Conservation (phyloP, 441 rosid species). For the Adansonia grandidieri region DNA sequence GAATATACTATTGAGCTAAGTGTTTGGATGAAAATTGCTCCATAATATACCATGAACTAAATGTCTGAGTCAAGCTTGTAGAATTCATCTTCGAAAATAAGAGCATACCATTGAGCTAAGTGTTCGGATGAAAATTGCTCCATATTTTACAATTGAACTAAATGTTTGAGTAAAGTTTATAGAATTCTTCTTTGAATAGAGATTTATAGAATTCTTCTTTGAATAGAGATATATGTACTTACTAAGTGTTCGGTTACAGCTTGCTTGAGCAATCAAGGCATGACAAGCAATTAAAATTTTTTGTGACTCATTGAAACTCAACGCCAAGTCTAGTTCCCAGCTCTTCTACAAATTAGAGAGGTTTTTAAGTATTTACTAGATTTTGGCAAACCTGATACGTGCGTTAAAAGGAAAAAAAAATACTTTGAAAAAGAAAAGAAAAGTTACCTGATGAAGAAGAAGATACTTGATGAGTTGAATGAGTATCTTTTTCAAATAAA, state of each 20-base stretch:
- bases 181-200: background rate
- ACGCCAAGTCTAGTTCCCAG: conserved; percentile 2
- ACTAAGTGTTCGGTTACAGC: background rate
- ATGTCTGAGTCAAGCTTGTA: background rate
- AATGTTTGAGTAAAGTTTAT: background rate
- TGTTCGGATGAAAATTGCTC: background rate
- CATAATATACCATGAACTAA: background rate
- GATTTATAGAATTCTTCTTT: background rate
- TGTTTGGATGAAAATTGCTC: background rate
- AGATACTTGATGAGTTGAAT: background rate
- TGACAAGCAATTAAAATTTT: background rate
- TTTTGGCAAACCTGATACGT: background rate
- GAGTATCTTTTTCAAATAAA: background rate
- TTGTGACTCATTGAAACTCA: background rate
- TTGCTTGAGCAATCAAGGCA: background rate
- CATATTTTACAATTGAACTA: background rate
- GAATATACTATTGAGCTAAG: background rate
- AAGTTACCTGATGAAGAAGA: background rate
- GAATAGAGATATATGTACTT: too few species aligned
- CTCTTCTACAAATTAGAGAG: background rate
- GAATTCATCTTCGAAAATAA: background rate
- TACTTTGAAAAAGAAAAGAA: background rate
- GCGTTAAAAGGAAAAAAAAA: background rate
- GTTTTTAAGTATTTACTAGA: background rate
- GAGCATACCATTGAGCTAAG: background rate